Conservation (phyloP, 2,329 filamentous ascomycete species). For the Magnaporthiopsis rhizophila region DNA sequence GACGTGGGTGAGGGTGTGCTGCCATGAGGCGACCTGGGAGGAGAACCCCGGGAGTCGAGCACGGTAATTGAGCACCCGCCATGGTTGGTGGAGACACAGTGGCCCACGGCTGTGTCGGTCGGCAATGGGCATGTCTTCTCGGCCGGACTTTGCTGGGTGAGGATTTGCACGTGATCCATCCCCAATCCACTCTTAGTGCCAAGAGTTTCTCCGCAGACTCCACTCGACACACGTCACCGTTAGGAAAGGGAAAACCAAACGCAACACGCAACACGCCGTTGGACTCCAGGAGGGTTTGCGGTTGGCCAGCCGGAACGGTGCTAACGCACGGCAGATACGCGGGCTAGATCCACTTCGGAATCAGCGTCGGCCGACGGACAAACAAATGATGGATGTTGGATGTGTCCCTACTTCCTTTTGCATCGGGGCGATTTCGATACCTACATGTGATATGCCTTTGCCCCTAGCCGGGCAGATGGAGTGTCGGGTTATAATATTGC, state of each 20-base stretch:
- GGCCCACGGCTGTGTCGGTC: constrained; percentile 4
- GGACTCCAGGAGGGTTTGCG: too few relatives aligned
- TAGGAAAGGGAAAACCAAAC: too few relatives aligned
- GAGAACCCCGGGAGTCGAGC: constrained; percentile 1
- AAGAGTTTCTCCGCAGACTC: not conserved
- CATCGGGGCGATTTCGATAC: too few relatives aligned
- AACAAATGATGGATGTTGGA: not conserved
- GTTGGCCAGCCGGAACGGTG: too few relatives aligned
- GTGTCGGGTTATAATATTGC: too few relatives aligned
- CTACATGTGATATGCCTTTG: too few relatives aligned
- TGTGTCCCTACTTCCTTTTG: too few relatives aligned
- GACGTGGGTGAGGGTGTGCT: not conserved
- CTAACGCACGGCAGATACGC: not conserved
- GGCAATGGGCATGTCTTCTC: not conserved
- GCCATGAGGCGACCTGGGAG: not conserved
- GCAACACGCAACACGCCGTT: too few relatives aligned
- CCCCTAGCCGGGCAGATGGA: too few relatives aligned
- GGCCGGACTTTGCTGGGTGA: too few relatives aligned
- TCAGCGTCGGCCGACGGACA: not conserved
- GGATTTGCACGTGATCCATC: not conserved
- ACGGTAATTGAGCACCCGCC: not conserved
- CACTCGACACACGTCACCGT: not conserved
- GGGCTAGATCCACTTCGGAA: not conserved
- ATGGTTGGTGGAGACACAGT: not conserved
- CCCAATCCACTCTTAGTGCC: not conserved